Conservation (phyloP, 2,329 filamentous ascomycete species). For the Xylaria sp. region DNA sequence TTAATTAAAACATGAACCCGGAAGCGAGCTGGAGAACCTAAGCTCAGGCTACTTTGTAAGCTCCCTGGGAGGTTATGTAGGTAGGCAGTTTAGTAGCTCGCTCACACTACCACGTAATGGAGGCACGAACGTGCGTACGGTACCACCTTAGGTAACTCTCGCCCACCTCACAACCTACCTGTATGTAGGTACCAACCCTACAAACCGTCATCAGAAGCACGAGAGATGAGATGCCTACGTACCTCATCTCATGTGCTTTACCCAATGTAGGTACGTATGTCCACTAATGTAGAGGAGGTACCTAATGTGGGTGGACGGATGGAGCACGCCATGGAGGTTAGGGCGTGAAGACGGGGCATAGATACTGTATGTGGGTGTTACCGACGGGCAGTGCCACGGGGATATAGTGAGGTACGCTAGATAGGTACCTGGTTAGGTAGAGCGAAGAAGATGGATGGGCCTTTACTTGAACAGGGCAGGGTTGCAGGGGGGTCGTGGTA, state of each 20-base stretch:
- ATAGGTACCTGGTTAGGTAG: not conserved
- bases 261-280: not conserved
- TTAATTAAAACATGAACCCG: constrained; percentile 35
- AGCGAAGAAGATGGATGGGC: not conserved
- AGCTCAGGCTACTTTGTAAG: constrained; percentile 11
- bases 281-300: constrained; percentile 6
- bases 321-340: constrained; percentile 20
- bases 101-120: no score
- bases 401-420: not conserved
- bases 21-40: constrained; percentile 34
- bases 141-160: no score
- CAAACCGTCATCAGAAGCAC: no score
- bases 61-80: not conserved
- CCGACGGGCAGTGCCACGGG: constrained; percentile 6
- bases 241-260: not conserved
- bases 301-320: constrained; percentile 20
- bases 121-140: no score
- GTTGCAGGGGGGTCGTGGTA: constrained; percentile 14
- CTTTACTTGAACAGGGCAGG: not conserved
- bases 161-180: no score
- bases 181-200: no score
- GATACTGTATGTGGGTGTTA: constrained; percentile 21
- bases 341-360: constrained; percentile 17
- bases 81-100: no score
- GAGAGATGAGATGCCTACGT: not conserved